Evolutionary conservation across 2,329 filamentous ascomycete species (phyloP).

Genomic region (Sarocladiaceae sp.): DNA sequence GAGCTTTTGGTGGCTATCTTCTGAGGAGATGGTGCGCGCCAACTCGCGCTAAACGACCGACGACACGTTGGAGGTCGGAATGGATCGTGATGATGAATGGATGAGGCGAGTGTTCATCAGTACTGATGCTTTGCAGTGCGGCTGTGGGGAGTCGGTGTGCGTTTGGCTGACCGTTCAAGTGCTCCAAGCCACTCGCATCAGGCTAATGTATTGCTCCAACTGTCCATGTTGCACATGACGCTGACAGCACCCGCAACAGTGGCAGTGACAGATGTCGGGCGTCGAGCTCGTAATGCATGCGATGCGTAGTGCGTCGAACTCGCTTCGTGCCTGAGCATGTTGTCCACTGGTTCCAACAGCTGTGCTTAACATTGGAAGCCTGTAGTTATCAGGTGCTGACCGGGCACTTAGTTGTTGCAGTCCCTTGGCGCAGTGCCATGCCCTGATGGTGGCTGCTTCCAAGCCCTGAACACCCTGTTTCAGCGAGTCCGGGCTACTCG

Average conservation of each 20-base stretch:
- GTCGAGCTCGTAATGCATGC: not conserved
- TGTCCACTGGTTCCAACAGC: too few relatives aligned
- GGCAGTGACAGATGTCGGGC: not conserved
- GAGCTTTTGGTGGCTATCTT: not conserved
- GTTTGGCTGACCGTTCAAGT: not conserved
- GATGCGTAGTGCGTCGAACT: too few relatives aligned
- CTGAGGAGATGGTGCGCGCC: not conserved
- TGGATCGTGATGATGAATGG: not conserved
- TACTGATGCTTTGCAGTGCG: too few relatives aligned
- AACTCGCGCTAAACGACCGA: not conserved
- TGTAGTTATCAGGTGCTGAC: not conserved
- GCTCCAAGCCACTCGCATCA: not conserved
- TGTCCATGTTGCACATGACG: not conserved
- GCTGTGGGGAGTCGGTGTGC: slow-evolving; percentile 1
- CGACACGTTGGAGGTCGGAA: not conserved
- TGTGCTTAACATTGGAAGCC: not conserved
- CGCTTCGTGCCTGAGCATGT: too few relatives aligned
- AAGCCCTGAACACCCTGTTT: slow-evolving; percentile 2
- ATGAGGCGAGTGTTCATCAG: too few relatives aligned
- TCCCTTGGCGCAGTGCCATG: not conserved
- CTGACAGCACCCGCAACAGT: not conserved
- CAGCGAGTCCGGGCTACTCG: not conserved
- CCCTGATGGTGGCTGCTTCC: not conserved
- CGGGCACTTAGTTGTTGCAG: not conserved
- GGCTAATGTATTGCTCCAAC: too few relatives aligned